A percentile compares a stretch with the other conserved stretches of the same genome.
Conservation (phyloP, 768 basidiomycete species). For the Hygrophoropsis aurantiaca region DNA sequence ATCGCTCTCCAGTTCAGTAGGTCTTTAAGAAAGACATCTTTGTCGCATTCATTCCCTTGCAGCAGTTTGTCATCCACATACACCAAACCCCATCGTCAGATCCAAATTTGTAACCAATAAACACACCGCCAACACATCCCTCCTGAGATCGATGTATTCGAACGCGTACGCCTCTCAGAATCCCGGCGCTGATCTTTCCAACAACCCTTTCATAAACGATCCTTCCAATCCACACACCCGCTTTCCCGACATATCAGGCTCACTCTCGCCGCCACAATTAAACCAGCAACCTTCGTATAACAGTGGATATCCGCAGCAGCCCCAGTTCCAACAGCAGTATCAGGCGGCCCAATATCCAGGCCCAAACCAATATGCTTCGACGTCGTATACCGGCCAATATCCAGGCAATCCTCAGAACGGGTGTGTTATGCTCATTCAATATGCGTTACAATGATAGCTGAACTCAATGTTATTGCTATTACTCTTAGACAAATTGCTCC, state of each 20-base stretch:
- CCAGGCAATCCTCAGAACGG: slow-evolving; percentile 10
- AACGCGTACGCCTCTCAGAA: slow-evolving; percentile 35
- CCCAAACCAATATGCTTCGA: slow-evolving; percentile 17
- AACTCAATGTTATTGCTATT: slow-evolving; percentile 4
- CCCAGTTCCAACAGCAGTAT: slow-evolving; percentile 35
- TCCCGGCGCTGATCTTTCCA: slow-evolving; percentile 35
- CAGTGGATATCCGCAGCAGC: slow-evolving; percentile 33
- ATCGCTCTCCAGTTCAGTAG: no score
- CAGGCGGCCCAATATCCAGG: slow-evolving; percentile 17
- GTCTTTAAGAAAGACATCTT: no score
- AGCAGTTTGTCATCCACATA: no score
- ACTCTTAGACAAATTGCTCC: slow-evolving; percentile 23
- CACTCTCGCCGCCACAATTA: slow-evolving; percentile 23
- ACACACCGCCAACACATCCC: no score
- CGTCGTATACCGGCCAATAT: slow-evolving; percentile 24
- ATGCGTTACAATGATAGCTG: not conserved
- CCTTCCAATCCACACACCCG: slow-evolving; percentile 48
- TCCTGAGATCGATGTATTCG: slow-evolving; percentile 41
- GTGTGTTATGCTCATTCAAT: slow-evolving; percentile 9
- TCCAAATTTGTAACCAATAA: no score
- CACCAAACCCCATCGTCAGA: no score
- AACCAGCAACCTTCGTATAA: slow-evolving; percentile 29
- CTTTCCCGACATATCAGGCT: slow-evolving; percentile 60
- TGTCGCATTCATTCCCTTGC: no score
- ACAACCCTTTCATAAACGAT: slow-evolving; percentile 70